Evolutionary conservation across 2,329 filamentous ascomycete genomes (phyloP), one percentile per base, ranked within the genome.

Genomic region (Fusarium acutatum): DNA sequence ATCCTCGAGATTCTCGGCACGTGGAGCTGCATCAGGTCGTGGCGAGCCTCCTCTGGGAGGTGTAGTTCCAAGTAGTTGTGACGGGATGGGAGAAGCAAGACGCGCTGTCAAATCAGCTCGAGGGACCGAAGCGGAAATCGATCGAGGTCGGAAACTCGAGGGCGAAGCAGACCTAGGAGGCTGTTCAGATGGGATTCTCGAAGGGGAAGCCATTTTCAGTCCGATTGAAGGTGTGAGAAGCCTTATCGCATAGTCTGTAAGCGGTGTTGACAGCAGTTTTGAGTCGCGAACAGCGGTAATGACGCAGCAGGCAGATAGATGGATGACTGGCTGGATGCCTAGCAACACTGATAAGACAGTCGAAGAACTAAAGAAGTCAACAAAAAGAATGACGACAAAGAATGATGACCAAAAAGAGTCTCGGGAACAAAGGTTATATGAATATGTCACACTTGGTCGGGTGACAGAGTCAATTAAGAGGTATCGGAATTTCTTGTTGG

Each of bases 91-190:
- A 34, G 88, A 88, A 50, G 88, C 89, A 60, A 92, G 85, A 71
- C 90, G 87, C 64, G 90, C 90, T 58, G 88, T 92, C 53, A 88
- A 84, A 71, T 90, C 86, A 58, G 87, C 88, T 80, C 90, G 87
- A 47, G 88, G 88, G 32, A 88, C 78, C 14, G 89, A 89, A 56
- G 86, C 85, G 64, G 86, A 85, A 70, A 84, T 85, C 17, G 83
- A 85, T 41, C 85, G 85, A 65, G 84, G 79, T 41, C 82, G 83
- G 52, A 83, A 80, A 18, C 87, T 86, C 43, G 82, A 80, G 11
- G 87, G 84, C 35, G 88, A 89, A 4, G 86, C 85, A 8, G 87
- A 83, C 63, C 79, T 83, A 74, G 69, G 83, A 79, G 68, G 81
- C 79, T 73, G 82, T 71, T 79, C 84, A 78, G 77, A 75, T 67